Conservation (phyloP, 2,329 filamentous ascomycete genomes). For the Thelonectria olida region DNA sequence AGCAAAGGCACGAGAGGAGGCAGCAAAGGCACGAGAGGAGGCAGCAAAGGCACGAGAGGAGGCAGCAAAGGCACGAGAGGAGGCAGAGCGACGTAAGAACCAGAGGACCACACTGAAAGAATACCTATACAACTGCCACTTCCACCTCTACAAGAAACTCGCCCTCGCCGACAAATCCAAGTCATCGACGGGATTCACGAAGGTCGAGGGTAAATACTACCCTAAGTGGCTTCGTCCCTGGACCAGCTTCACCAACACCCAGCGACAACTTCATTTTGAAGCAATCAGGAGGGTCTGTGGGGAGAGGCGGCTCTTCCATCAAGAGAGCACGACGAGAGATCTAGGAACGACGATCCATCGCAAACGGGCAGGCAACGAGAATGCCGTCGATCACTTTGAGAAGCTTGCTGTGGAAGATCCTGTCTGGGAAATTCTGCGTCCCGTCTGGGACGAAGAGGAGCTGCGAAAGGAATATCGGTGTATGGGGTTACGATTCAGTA, state of each 20-base stretch:
- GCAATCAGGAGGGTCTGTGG: constrained; percentile 17
- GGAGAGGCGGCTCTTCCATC: constrained; percentile 24
- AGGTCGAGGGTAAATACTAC: constrained; percentile 32
- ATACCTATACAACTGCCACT: constrained; percentile 30
- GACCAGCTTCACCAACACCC: constrained; percentile 17
- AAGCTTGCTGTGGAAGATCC: constrained; percentile 23
- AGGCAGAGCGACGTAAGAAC: background rate
- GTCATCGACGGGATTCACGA: constrained; percentile 16
- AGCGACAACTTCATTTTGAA: constrained; percentile 21
- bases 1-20: too few relatives aligned
- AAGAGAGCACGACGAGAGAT: constrained; percentile 1
- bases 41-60: too few relatives aligned
- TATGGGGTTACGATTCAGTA: constrained; percentile 19
- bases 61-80: background rate
- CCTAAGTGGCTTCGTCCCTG: constrained; percentile 31
- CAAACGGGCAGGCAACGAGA: constrained; percentile 6
- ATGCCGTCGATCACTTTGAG: constrained; percentile 11
- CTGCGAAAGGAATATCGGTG: constrained; percentile 13
- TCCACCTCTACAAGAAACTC: constrained; percentile 21
- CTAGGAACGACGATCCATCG: background rate
- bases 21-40: too few relatives aligned
- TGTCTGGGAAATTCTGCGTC: constrained; percentile 14
- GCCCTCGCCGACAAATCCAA: constrained; percentile 6
- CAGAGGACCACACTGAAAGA: background rate
- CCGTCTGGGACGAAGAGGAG: constrained; percentile 15